Base-by-base conservation (phyloP, 2,329 filamentous ascomycete genomes). In the Fusarium compactum region DNA sequence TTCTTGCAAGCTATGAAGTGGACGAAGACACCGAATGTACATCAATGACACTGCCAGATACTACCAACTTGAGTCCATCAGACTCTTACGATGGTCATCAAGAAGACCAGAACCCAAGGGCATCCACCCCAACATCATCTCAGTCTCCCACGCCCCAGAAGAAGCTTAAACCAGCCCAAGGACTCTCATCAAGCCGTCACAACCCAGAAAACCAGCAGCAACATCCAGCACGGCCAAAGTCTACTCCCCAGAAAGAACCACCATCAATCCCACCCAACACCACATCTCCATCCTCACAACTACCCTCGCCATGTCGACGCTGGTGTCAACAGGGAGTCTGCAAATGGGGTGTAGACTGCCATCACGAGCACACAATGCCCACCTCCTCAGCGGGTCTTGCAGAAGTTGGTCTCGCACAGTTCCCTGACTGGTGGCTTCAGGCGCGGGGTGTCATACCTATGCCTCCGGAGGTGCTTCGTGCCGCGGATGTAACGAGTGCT, bases 291-390 rank as follows among this genome's bases (percentile, higher is more conserved):
- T 53, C 27, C 38, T 22, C 52, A 8, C 18, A 47, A 45, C 16
- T 48, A 5, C 47, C 38, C 9, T 27, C 20, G 22, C 50, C 60
- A 20, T 76, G 85, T 74, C 80, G 81, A 15, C 78, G 84, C 74
- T 88, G 84, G 84, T 86, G 84, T 74, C 79, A 80, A 54, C 77
- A 81, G 43, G 85, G 85, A 9, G 79, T 76, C 15, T 88, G 86
- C 75, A 81, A 78, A 70, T 86, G 80, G 77, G 83, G 81, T 6
- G 52, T 61, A 9, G 67, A 75, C 11, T 88, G 86, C 75, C 78
- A 79, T 6, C 84, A 80, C 74, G 68, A 72, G 48, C 86, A 88
- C 74, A 73, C 72, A 62, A 86, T 87, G 85, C 86, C 85, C 6
- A 72, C 71, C 62, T 83, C 81, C 0, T 30, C 63, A 7, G 76